Evolutionary conservation across 139 green algal genomes (phyloP).

Genomic region (Spirogloea muscicola): DNA sequence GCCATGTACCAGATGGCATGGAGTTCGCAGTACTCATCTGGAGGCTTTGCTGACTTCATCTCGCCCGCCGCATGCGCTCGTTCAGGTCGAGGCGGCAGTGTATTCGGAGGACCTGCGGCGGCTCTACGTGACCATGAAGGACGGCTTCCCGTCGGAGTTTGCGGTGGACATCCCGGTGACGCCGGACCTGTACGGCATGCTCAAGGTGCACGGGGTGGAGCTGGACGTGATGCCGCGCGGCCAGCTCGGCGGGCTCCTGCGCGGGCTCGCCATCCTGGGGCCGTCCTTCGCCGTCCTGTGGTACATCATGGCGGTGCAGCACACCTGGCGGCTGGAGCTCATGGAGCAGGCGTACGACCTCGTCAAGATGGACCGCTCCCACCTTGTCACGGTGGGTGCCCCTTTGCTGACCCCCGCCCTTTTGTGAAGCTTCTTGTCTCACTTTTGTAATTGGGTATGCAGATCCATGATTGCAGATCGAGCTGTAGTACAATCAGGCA

Average conservation of each 20-base stretch:
- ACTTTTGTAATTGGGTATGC: neutral
- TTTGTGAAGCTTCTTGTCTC: neutral
- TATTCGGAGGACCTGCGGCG: no score
- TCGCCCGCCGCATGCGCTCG: no score
- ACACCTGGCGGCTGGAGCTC: neutral
- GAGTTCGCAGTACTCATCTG: no score
- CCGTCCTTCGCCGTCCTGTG: neutral
- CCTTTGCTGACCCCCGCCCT: neutral
- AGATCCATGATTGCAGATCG: no score
- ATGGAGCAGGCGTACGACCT: neutral
- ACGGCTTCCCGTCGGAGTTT: no score
- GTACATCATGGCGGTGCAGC: neutral
- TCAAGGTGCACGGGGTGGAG: slow-evolving; percentile 2
- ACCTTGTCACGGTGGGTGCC: neutral
- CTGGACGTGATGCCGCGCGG: neutral
- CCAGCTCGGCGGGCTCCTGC: neutral
- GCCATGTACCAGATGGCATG: no score
- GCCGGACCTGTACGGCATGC: slow-evolving; percentile 18
- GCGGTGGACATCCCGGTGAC: slow-evolving; percentile 12
- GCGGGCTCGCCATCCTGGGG: neutral
- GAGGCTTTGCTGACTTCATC: no score
- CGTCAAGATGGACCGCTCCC: neutral
- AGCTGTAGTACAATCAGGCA: no score
- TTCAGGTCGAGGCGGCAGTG: no score
- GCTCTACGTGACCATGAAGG: no score